These are phyloP conservation scores for Pilasporangium apinafurcum DNA, from an alignment of 352 stramenopile genomes.

Conservation along the genomic window DNA sequence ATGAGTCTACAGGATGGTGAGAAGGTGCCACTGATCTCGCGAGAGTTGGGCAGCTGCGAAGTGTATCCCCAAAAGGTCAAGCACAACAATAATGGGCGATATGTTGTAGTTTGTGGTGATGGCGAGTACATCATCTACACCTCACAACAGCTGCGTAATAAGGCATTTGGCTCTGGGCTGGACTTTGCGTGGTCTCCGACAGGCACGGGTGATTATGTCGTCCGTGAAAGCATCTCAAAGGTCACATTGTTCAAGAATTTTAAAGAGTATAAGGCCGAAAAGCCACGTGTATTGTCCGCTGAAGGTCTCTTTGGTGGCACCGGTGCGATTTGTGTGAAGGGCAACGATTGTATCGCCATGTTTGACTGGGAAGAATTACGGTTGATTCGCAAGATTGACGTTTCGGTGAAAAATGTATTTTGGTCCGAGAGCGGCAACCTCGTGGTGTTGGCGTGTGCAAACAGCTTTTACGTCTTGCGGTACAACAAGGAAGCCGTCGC, in stretches of 20 bases:
- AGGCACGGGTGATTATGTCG: constrained; percentile 98
- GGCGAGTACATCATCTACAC: constrained; percentile 99
- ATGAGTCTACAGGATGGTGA: constrained; percentile 86
- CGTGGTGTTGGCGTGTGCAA: constrained; percentile 93
- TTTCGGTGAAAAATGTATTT: constrained; percentile 95
- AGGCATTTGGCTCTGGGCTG: constrained; percentile 95
- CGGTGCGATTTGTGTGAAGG: constrained; percentile 94
- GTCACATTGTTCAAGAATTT: constrained; percentile 99
- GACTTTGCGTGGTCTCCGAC: constrained; percentile 98
- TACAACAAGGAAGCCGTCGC: constrained; percentile 91
- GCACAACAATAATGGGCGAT: constrained; percentile 99
- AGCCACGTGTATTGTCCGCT: constrained; percentile 90
- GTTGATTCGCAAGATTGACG: constrained; percentile 98
- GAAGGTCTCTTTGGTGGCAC: constrained; percentile 95
- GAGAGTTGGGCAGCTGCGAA: constrained; percentile 96
- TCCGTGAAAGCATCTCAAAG: constrained; percentile 94
- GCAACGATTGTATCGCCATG: constrained; percentile 95
- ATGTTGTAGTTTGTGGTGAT: constrained; percentile 98
- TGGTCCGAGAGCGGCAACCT: constrained; percentile 97
- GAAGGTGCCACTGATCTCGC: constrained; percentile 67
- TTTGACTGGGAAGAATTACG: constrained; percentile 98
- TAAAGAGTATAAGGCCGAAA: constrained; percentile 94
- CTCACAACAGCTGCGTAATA: constrained; percentile 91
- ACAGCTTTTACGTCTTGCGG: constrained; percentile 95
- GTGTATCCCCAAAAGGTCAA: constrained; percentile 97